Base-by-base conservation (phyloP, 257 asterid genomes). In the Solanum pennellii region DNA sequence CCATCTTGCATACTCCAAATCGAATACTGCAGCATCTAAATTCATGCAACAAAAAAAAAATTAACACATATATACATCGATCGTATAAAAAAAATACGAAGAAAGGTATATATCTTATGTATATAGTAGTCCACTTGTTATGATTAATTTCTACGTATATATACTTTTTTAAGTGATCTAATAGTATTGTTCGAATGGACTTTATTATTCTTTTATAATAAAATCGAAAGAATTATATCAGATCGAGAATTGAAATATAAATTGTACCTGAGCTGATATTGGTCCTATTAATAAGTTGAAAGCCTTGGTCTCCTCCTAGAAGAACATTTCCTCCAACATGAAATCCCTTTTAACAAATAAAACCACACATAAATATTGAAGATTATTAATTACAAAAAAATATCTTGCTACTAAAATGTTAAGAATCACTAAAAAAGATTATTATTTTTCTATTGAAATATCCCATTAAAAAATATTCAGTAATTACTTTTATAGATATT, bases 1-100 rank as follows among this genome's bases (percentile, higher is more conserved):
- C 99, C 99, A 96, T 87, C 98, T 93, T 0, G 90, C 93, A 13
- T 95, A 96, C 92, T 95, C 98, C 94, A 94, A 82, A 87, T 96
- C 98, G 8, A 96, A 96, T 20, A 90, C 73, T 0, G 95, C 92
- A 15, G 98, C 89, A 37, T 93, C 98, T 95, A 42, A 2, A 60
- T 65, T 56, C 33, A 23, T 23, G 5, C 10, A 74, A 39, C 21
- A 74, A 23, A 39, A 74, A 39, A 39, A 74, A 21, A 74, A 6
- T 20, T 21, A 20, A 37, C 7, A 20, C 10, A 21, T 73, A 73
- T 21, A 37, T 73, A 73, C 10, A 1, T 5, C 1, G 18, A 35
- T 11, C 12, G 14, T 73, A 20, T 37, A 35, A 73, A 20, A 23
- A 69, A 18, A 16, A 3, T 52, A 37, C 5, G 0, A 35, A 56